Percentiles rank a stretch among this genome's conserved stretches.
These are phyloP conservation scores for Pyropia yezoensis DNA, from an alignment of 23 red algal species.

Conservation along the genomic window DNA sequence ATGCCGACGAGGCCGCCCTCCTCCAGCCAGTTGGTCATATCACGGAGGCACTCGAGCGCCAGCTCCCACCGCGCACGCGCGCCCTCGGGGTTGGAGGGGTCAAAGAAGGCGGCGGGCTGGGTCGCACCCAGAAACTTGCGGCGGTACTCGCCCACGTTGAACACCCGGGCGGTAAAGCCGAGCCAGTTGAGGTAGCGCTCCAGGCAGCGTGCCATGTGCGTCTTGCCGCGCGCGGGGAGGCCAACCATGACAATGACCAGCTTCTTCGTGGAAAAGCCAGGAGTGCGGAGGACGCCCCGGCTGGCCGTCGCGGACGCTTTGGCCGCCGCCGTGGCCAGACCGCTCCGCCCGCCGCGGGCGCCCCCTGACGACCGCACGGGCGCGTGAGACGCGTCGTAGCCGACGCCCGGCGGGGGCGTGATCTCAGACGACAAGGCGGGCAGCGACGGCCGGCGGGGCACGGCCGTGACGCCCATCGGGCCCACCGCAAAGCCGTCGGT, in stretches of 20 bases:
- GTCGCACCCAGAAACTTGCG: conserved; percentile 63
- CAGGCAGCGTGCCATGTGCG: conserved; percentile 83
- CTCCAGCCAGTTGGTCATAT: conserved; percentile 85
- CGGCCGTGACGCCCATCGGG: too few species aligned
- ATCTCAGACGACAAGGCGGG: too few species aligned
- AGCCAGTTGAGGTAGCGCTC: conserved; percentile 98
- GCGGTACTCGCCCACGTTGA: conserved; percentile 90
- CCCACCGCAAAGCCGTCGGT: too few species aligned
- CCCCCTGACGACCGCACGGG: too few species aligned
- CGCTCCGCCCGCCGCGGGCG: too few species aligned
- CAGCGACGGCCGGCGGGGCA: too few species aligned
- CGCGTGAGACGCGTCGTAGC: too few species aligned
- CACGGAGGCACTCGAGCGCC: conserved; percentile 70
- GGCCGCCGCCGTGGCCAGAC: too few species aligned
- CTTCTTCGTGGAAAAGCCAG: conserved; percentile 60
- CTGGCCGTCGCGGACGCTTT: too few species aligned
- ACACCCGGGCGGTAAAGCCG: conserved; percentile 65
- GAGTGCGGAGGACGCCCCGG: neutral
- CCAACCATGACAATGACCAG: conserved; percentile 98
- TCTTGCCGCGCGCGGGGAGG: conserved; percentile 90
- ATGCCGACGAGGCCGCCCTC: conserved; percentile 80
- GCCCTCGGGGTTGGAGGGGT: conserved; percentile 66
- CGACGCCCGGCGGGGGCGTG: too few species aligned
- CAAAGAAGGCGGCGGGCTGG: conserved; percentile 78
- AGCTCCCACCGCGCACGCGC: conserved; percentile 61